Evolutionary conservation across 306 rosid species (phyloP).

Genomic region (Vigna hirtella): DNA sequence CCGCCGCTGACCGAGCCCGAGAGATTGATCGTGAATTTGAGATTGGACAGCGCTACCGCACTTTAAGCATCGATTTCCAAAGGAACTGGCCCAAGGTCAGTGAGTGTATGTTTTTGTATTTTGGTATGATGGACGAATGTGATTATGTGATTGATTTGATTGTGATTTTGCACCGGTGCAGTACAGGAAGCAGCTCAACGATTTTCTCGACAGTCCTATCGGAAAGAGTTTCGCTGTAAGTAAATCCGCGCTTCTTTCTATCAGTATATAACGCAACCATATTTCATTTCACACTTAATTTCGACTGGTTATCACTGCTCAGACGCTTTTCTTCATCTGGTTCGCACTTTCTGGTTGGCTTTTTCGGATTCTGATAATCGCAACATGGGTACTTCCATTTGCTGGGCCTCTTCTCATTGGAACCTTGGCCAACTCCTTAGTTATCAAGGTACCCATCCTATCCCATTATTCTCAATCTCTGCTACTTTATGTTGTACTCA

Average conservation of each 20-base stretch:
- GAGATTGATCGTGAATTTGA: constrained; percentile 86
- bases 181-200: constrained; percentile 79
- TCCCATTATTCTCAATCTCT: neutral
- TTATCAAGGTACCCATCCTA: constrained; percentile 69
- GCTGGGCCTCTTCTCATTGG: constrained; percentile 97
- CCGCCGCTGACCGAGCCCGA: constrained; percentile 70
- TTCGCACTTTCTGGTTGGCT: constrained; percentile 98
- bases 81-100: constrained; percentile 80
- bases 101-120: too few relatives aligned
- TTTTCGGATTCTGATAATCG: constrained; percentile 75
- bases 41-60: constrained; percentile 77
- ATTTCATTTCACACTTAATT: neutral
- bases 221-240: constrained; percentile 79
- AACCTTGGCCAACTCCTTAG: constrained; percentile 77
- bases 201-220: constrained; percentile 69
- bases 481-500: neutral
- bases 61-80: constrained; percentile 70
- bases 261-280: too few relatives aligned
- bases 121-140: neutral
- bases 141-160: neutral
- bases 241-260: neutral
- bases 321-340: constrained; percentile 97
- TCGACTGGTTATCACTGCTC: constrained; percentile 10
- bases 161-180: constrained; percentile 48
- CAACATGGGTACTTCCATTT: constrained; percentile 88